A percentile compares a stretch with the other conserved stretches of the same genome.
Conservation (phyloP, 1,284 basidiomycete genomes). For the Sporisorium graminicola region DNA sequence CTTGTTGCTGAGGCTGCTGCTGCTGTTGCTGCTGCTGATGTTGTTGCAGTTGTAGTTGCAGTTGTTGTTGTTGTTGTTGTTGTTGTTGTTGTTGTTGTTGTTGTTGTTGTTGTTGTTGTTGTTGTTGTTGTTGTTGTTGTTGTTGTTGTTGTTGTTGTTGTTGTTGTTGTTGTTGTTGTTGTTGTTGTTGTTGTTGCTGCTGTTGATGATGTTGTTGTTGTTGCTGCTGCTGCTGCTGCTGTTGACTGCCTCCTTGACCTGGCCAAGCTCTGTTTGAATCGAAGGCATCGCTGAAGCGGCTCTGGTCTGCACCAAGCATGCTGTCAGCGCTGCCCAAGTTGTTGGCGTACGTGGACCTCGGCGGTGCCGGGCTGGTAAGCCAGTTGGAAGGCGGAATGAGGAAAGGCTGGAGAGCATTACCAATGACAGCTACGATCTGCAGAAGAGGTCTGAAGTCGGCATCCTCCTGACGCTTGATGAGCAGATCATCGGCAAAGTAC, state of each 20-base stretch:
- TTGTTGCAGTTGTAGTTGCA: slow-evolving; percentile 7
- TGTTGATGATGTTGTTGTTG: slow-evolving; percentile 2
- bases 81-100: slow-evolving; percentile 1
- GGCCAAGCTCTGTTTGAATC: slow-evolving; percentile 25
- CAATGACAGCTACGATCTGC: slow-evolving; percentile 65
- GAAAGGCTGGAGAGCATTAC: slow-evolving; percentile 69
- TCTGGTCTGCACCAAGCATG: slow-evolving; percentile 30
- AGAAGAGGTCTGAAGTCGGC: slow-evolving; percentile 70
- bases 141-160: slow-evolving; percentile 6
- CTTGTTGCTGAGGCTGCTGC: slow-evolving; percentile 20
- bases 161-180: background rate
- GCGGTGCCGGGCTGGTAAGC: slow-evolving; percentile 27
- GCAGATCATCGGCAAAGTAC: slow-evolving; percentile 87
- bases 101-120: background rate
- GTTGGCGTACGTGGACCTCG: slow-evolving; percentile 22
- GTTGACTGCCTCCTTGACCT: slow-evolving; percentile 15
- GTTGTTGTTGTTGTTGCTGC: slow-evolving; percentile 3
- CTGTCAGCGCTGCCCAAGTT: slow-evolving; percentile 18
- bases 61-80: background rate
- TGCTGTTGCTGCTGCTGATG: slow-evolving; percentile 9
- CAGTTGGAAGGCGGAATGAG: slow-evolving; percentile 61
- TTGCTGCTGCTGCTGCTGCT: slow-evolving; percentile 2
- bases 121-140: slow-evolving; percentile 5
- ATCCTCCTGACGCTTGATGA: slow-evolving; percentile 79
- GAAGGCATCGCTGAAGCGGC: slow-evolving; percentile 34